These are phyloP conservation scores for Hyaloperonospora arabidopsidis DNA, from an alignment of 352 stramenopile species.

Conservation along the genomic window DNA sequence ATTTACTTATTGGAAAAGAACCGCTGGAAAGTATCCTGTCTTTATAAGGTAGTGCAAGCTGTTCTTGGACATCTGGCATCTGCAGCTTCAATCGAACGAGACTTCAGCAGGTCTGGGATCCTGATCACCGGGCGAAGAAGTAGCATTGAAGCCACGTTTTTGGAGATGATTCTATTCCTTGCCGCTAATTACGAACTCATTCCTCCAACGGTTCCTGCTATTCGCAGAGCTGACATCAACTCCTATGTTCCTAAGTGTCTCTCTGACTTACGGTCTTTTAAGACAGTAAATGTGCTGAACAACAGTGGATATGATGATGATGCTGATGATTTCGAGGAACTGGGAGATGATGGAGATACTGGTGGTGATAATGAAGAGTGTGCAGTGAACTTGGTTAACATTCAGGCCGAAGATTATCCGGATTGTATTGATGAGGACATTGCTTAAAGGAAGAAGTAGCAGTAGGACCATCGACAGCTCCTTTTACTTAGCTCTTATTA, in stretches of 20 bases:
- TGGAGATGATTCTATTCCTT: background rate
- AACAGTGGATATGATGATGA: background rate
- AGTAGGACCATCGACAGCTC: background rate
- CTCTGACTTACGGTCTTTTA: background rate
- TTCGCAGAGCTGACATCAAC: background rate
- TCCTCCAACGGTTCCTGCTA: background rate
- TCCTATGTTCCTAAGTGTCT: background rate
- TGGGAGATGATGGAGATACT: background rate
- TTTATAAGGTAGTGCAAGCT: background rate
- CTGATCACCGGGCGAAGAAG: background rate
- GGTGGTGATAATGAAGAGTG: background rate
- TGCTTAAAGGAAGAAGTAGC: background rate
- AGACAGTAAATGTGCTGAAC: background rate
- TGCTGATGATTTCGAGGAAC: background rate
- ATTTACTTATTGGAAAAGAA: background rate
- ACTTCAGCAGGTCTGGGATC: background rate
- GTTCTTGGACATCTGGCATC: background rate
- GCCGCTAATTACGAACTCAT: background rate
- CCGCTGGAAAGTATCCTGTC: background rate
- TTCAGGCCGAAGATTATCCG: background rate
- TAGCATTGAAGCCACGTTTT: background rate
- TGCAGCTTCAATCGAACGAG: background rate
- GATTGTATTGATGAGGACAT: background rate
- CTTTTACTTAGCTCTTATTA: background rate
- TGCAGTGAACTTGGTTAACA: background rate